These are phyloP conservation scores for Beta lomatogona DNA, from an alignment of 179 eudicot genomes.

Conservation along the genomic window DNA sequence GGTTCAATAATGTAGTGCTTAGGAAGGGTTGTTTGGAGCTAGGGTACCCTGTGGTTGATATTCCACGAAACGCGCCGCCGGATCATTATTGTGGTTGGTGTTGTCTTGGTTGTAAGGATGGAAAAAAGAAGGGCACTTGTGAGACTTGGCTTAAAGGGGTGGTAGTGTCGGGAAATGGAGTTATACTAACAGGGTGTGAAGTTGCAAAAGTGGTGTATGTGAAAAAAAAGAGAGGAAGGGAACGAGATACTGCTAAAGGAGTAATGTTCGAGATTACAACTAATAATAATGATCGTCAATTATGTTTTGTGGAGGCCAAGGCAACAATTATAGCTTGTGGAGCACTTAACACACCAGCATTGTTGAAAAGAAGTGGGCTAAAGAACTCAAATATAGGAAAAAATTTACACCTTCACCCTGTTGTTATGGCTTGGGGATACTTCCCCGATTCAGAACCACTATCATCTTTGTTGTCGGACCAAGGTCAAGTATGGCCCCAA, in stretches of 20 bases:
- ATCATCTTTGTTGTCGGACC: background rate
- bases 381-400: constrained; percentile 56
- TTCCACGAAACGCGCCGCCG: constrained; percentile 53
- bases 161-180: constrained; percentile 61
- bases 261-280: constrained; percentile 36
- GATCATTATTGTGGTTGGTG: constrained; percentile 90
- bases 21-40: constrained; percentile 60
- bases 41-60: constrained; percentile 45
- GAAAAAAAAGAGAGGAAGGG: constrained; percentile 21
- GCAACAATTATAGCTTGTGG: constrained; percentile 62
- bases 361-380: constrained; percentile 52
- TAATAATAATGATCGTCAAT: constrained; percentile 11
- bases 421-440: constrained; percentile 70
- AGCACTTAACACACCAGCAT: constrained; percentile 53
- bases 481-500: constrained; percentile 36
- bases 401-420: constrained; percentile 64
- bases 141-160: constrained; percentile 79
- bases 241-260: constrained; percentile 39
- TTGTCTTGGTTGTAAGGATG: constrained; percentile 71
- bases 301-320: constrained; percentile 48
- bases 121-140: constrained; percentile 56
- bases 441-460: constrained; percentile 41
- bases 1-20: constrained; percentile 51
- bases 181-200: constrained; percentile 47
- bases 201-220: constrained; percentile 37